phyloP scores from a whole-genome alignment of 2,329 filamentous ascomycete genomes.

The Aspergillus sp. region DNA sequence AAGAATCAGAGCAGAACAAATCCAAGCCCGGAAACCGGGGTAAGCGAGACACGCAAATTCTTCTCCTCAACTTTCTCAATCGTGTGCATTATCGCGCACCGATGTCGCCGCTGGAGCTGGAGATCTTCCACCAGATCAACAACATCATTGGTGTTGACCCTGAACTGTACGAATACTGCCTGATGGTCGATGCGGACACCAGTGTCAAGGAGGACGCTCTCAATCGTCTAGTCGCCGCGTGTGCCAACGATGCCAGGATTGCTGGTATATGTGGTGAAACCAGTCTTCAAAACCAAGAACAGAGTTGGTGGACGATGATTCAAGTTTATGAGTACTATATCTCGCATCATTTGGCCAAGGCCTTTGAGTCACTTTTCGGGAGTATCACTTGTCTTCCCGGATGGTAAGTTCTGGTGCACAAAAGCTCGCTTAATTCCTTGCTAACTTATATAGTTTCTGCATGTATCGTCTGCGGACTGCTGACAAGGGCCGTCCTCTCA shows the following conservation, averaged over 20 bases:
- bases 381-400: slow-evolving; percentile 98
- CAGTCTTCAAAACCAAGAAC: slow-evolving; percentile 88
- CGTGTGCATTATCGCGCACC: slow-evolving; percentile 88
- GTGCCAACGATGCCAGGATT: slow-evolving; percentile 90
- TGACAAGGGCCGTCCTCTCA: slow-evolving; percentile 88
- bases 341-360: slow-evolving; percentile 92
- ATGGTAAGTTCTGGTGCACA: slow-evolving; percentile 59
- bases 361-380: slow-evolving; percentile 95
- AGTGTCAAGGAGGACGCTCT: slow-evolving; percentile 86
- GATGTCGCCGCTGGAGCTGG: slow-evolving; percentile 92
- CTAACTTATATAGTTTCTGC: slow-evolving; percentile 67
- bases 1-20: slow-evolving; percentile 86
- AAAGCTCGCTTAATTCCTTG: slow-evolving; percentile 2
- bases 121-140: slow-evolving; percentile 99
- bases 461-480: slow-evolving; percentile 96
- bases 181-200: slow-evolving; percentile 98
- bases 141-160: slow-evolving; percentile 98
- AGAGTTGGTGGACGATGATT: slow-evolving; percentile 99
- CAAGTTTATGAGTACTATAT: slow-evolving; percentile 99
- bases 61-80: slow-evolving; percentile 96
- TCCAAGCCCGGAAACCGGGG: slow-evolving; percentile 95
- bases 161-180: slow-evolving; percentile 90
- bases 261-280: slow-evolving; percentile 97
- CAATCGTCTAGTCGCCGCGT: slow-evolving; percentile 85
- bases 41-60: slow-evolving; percentile 94